Percentiles rank a stretch among this genome's conserved stretches.
Conservation (phyloP, 2,329 filamentous ascomycete genomes). For the Aspergillus caelatus region DNA sequence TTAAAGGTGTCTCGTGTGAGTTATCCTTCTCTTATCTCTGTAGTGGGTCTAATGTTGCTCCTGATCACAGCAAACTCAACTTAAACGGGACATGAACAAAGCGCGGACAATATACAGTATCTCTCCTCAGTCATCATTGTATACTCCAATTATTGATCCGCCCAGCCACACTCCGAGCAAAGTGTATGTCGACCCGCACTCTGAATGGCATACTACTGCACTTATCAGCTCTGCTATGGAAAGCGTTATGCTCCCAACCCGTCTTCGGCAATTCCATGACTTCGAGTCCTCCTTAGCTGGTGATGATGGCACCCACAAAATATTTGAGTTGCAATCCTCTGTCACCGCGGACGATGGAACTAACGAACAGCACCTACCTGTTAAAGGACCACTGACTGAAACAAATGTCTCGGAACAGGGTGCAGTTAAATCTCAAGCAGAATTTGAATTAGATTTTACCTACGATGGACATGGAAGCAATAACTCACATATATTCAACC, state of each 20-base stretch:
- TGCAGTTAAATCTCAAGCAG: slow-evolving; percentile 25
- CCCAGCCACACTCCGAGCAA: slow-evolving; percentile 60
- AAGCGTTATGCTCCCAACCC: slow-evolving; percentile 73
- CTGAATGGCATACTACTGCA: slow-evolving; percentile 79
- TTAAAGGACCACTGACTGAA: slow-evolving; percentile 3
- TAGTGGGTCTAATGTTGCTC: neutral
- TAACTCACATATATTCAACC: slow-evolving; percentile 38
- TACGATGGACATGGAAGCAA: slow-evolving; percentile 30
- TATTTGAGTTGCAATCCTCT: slow-evolving; percentile 74
- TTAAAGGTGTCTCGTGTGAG: slow-evolving; percentile 58
- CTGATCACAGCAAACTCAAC: slow-evolving; percentile 54
- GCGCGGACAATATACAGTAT: slow-evolving; percentile 72
- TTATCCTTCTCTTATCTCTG: slow-evolving; percentile 1
- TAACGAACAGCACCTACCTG: neutral
- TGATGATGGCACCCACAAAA: slow-evolving; percentile 70
- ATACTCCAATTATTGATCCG: slow-evolving; percentile 73
- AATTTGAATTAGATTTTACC: slow-evolving; percentile 44
- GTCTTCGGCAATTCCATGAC: slow-evolving; percentile 48
- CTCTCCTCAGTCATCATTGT: slow-evolving; percentile 71
- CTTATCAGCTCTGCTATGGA: slow-evolving; percentile 77
- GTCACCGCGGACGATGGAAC: slow-evolving; percentile 43
- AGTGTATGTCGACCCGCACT: slow-evolving; percentile 63
- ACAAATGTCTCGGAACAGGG: slow-evolving; percentile 14
- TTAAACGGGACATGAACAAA: slow-evolving; percentile 70
- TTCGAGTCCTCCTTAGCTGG: slow-evolving; percentile 54